Conservation (phyloP, 495 filamentous ascomycete genomes). For the Sphaerosporella brunnea region DNA sequence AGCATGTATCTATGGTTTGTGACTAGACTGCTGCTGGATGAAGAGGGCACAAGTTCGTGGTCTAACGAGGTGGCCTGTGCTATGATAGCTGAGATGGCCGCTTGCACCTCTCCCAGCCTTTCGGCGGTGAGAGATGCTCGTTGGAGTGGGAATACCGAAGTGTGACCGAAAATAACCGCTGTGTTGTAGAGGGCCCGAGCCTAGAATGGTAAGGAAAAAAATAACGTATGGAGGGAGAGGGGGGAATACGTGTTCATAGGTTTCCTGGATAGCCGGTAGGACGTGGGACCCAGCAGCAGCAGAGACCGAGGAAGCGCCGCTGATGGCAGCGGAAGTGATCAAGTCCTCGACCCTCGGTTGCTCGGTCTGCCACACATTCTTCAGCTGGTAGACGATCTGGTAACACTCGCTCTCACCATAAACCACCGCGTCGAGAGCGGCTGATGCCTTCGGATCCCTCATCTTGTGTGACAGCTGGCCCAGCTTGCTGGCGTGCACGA, state of each 20-base stretch:
- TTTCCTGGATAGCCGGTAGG: slow-evolving; percentile 5
- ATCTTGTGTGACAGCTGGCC: slow-evolving; percentile 11
- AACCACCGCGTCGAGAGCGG: background rate
- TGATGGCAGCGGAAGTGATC: background rate
- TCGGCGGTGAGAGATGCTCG: slow-evolving; percentile 26
- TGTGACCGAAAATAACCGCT: slow-evolving; percentile 27
- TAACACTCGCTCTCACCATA: slow-evolving; percentile 7
- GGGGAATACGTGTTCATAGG: slow-evolving; percentile 13
- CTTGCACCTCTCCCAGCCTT: slow-evolving; percentile 28
- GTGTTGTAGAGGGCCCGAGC: background rate
- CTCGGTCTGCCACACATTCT: slow-evolving; percentile 5
- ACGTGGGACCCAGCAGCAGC: background rate
- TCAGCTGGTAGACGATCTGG: slow-evolving; percentile 13
- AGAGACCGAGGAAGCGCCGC: slow-evolving; percentile 3
- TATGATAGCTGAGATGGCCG: background rate
- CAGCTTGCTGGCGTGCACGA: slow-evolving; percentile 13
- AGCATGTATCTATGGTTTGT: slow-evolving; percentile 26
- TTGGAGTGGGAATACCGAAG: slow-evolving; percentile 36
- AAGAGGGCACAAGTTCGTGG: background rate
- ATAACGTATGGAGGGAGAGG: background rate
- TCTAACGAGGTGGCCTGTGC: background rate
- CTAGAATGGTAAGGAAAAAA: too few species aligned
- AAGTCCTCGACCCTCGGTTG: background rate
- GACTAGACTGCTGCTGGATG: background rate
- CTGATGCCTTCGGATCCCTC: background rate